These are phyloP conservation scores for Lachnellula cervina DNA, from an alignment of 2,329 filamentous ascomycete genomes.

Conservation along the genomic window DNA sequence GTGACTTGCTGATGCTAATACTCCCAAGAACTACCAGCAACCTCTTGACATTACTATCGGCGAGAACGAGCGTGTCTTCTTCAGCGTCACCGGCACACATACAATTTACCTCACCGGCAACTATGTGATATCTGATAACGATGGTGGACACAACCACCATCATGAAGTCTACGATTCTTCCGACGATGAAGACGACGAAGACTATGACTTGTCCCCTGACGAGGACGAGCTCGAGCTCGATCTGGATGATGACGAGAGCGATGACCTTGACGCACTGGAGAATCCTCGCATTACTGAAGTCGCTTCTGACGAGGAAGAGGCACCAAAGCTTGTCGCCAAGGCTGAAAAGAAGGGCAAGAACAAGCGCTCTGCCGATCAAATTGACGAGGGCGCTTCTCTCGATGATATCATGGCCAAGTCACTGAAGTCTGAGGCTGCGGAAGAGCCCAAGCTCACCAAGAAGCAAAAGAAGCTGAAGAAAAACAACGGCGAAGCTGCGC, in stretches of 20 bases:
- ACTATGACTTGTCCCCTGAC: constrained; percentile 77
- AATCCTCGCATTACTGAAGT: constrained; percentile 82
- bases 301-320: constrained; percentile 72
- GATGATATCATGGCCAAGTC: constrained; percentile 82
- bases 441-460: constrained; percentile 79
- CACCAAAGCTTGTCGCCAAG: constrained; percentile 50
- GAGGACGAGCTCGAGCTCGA: constrained; percentile 66
- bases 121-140: constrained; percentile 72
- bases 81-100: constrained; percentile 86
- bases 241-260: constrained; percentile 57
- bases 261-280: constrained; percentile 72
- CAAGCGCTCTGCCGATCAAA: constrained; percentile 79
- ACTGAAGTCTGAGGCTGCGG: constrained; percentile 48
- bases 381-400: constrained; percentile 60
- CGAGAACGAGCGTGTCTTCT: constrained; percentile 86
- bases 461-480: constrained; percentile 99
- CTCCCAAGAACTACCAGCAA: constrained; percentile 81
- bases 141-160: constrained; percentile 47
- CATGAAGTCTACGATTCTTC: constrained; percentile 59
- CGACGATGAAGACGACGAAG: constrained; percentile 59
- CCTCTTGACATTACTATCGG: constrained; percentile 86
- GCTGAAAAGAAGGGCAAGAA: constrained; percentile 69
- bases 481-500: constrained; percentile 86
- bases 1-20: constrained; percentile 26
- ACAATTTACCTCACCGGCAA: constrained; percentile 91